Percentiles rank a stretch among this genome's conserved stretches.
phyloP scores from a whole-genome alignment of 2,329 filamentous ascomycete species.

The Phyllosticta citribraziliensis region DNA sequence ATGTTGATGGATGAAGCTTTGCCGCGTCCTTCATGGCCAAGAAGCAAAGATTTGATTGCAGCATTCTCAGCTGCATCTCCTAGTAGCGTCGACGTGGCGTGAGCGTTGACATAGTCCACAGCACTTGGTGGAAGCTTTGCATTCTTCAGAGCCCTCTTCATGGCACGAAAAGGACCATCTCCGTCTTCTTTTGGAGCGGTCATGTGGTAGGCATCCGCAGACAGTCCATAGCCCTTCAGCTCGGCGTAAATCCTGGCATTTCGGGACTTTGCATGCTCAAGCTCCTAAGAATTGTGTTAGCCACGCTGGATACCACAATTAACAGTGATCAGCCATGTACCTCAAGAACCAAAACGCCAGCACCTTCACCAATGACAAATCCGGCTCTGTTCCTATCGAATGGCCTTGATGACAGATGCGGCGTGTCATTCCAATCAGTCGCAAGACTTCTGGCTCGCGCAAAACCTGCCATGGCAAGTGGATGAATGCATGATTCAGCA shows the following conservation, averaged over 20 bases:
- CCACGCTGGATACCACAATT: neutral
- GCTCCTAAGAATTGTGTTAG: slow-evolving; percentile 43
- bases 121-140: slow-evolving; percentile 57
- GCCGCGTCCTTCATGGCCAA: slow-evolving; percentile 58
- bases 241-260: slow-evolving; percentile 82
- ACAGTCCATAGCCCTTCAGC: slow-evolving; percentile 78
- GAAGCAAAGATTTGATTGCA: slow-evolving; percentile 69
- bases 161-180: slow-evolving; percentile 69
- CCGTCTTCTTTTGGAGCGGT: slow-evolving; percentile 82
- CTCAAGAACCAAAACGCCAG: slow-evolving; percentile 78
- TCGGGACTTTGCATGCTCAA: slow-evolving; percentile 73
- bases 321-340: slow-evolving; percentile 23
- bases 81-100: slow-evolving; percentile 78
- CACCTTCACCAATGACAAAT: slow-evolving; percentile 89
- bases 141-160: slow-evolving; percentile 71
- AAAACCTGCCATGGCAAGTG: slow-evolving; percentile 85
- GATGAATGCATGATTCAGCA: slow-evolving; percentile 91
- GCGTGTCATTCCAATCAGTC: slow-evolving; percentile 66
- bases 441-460: slow-evolving; percentile 77
- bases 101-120: slow-evolving; percentile 90
- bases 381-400: slow-evolving; percentile 74
- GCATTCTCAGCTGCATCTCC: slow-evolving; percentile 82
- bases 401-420: slow-evolving; percentile 65
- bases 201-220: slow-evolving; percentile 86
- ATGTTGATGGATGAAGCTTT: slow-evolving; percentile 61